These are phyloP conservation scores for Bassia scoparia DNA, from an alignment of 148 eudicot species.

Conservation along the genomic window DNA sequence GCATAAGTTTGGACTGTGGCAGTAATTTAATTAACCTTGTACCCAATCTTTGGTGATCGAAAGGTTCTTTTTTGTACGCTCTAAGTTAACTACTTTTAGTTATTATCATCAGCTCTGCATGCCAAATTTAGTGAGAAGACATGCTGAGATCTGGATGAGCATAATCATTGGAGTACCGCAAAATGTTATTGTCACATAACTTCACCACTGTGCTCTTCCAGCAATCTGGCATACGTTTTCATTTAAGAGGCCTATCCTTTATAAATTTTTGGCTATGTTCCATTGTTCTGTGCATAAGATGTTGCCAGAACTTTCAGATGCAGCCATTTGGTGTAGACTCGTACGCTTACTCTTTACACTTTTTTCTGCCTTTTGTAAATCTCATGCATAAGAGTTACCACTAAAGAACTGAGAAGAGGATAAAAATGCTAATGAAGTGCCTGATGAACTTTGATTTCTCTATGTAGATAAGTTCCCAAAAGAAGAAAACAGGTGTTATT, in stretches of 20 bases:
- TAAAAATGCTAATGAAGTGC: neutral
- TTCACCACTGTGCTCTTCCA: neutral
- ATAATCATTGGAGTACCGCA: neutral
- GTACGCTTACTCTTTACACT: too few relatives aligned
- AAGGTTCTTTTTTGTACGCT: neutral
- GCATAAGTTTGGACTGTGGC: slow-evolving; percentile 8
- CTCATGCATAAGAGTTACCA: neutral
- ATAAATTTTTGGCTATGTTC: neutral
- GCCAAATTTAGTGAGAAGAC: slow-evolving; percentile 4
- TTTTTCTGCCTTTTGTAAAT: too few relatives aligned
- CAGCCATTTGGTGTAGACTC: too few relatives aligned
- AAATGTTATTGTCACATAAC: neutral
- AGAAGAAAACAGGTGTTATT: slow-evolving; percentile 95
- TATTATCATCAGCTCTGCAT: neutral
- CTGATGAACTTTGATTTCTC: slow-evolving; percentile 9
- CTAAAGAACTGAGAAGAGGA: too few relatives aligned
- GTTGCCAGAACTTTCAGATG: slow-evolving; percentile 1
- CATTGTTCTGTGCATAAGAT: neutral
- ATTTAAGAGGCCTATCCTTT: neutral
- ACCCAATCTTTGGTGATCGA: neutral
- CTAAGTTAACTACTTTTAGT: neutral
- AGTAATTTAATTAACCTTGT: neutral
- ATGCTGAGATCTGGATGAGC: neutral
- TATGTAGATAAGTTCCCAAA: slow-evolving; percentile 70
- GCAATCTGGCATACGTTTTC: neutral